Base-by-base conservation (phyloP, 2,329 filamentous ascomycete genomes). In the Plectosphaerella plurivora region DNA sequence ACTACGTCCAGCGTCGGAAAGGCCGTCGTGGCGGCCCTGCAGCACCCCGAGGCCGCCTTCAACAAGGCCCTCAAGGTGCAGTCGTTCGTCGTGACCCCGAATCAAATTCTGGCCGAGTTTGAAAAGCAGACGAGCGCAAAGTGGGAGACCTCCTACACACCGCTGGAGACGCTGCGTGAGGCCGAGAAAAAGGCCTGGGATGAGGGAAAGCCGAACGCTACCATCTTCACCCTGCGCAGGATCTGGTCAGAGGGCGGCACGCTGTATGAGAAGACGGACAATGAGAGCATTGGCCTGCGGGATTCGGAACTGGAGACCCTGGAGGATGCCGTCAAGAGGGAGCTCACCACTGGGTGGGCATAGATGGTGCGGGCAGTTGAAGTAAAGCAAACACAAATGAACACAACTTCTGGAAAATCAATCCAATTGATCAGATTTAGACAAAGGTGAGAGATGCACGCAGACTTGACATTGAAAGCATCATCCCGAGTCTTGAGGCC, bases 161-260 rank as follows among this genome's bases (percentile, higher is more conserved):
- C 82, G 3, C 68, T 87, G 10, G 69, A 76, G 1, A 69, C 76
- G 45, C 62, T 91, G 33, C 74, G 74, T 47, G 66, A 75, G 36
- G 59, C 80, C 7, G 88, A 91, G 69, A 63, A 76, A 50, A 73
- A 81, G 61, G 75, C 77, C 0, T 88, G 83, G 81, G 73, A 74
- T 15, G 70, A 73, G 35, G 73, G 74, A 0, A 67, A 73, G 46
- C 75, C 83, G 0, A 55, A 63, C 16, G 84, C 83, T 1, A 82
- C 81, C 0, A 57, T 71, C 1, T 73, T 77, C 47, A 89, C 87
- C 0, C 68, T 91, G 57, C 73, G 83, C 45, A 72, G 88, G 16
- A 91, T 91, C 49, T 91, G 87, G 88, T 79, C 81, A 0, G 81
- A 88, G 60, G 88, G 88, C 0, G 84, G 84, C 1, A 91, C 87